A percentile compares a stretch with the other conserved stretches of the same genome.
These are phyloP conservation scores for Calophaca sinica DNA, from an alignment of 306 rosid species.

Conservation along the genomic window DNA sequence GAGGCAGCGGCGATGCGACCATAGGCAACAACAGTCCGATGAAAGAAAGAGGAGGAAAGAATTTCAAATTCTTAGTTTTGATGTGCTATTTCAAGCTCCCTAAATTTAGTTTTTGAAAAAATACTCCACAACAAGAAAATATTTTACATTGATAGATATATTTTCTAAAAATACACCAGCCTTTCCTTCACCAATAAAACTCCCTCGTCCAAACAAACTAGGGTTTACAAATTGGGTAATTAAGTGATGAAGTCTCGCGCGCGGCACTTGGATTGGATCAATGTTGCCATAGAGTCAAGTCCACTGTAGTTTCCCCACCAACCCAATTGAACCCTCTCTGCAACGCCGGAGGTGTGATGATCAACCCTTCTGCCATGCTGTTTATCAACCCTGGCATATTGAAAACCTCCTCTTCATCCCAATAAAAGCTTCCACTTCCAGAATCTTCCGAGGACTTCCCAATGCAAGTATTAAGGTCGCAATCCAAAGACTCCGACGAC, in stretches of 20 bases:
- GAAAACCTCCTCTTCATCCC: conserved; percentile 60
- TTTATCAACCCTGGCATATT: conserved; percentile 52
- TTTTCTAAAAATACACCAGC: too few relatives aligned
- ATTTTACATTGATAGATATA: too few relatives aligned
- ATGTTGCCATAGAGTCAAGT: conserved; percentile 49
- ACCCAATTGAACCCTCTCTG: conserved; percentile 55
- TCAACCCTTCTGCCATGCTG: conserved; percentile 59
- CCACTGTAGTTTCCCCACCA: conserved; percentile 44
- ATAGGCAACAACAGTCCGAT: too few relatives aligned
- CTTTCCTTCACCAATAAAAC: too few relatives aligned
- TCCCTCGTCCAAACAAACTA: neutral
- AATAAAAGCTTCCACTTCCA: conserved; percentile 30
- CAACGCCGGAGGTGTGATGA: conserved; percentile 58
- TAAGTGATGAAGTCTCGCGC: neutral
- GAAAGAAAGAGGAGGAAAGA: too few relatives aligned
- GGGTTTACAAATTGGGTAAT: conserved; percentile 5
- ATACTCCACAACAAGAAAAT: too few relatives aligned
- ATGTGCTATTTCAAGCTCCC: too few relatives aligned
- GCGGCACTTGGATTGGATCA: neutral
- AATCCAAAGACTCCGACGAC: neutral
- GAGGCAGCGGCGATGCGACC: too few relatives aligned
- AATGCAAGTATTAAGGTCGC: neutral
- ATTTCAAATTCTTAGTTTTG: too few relatives aligned
- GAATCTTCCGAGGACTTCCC: neutral
- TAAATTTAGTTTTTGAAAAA: too few relatives aligned